A percentile compares a stretch with the other conserved stretches of the same genome.
Conservation (phyloP, 305 asterid genomes). For the Fraxinus platypoda region DNA sequence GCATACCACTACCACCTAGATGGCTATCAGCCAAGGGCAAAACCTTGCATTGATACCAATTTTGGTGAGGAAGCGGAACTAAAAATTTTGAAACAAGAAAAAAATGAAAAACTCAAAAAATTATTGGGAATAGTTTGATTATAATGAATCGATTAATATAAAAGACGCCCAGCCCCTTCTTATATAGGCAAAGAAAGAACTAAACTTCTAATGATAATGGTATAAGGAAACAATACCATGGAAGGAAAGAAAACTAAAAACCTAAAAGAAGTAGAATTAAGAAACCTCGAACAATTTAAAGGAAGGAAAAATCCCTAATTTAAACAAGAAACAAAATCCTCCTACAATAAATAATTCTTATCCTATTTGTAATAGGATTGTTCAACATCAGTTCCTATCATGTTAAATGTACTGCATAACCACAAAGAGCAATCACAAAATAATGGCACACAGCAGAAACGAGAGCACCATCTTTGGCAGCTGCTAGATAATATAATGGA, state of each 20-base stretch:
- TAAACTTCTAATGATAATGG: background rate
- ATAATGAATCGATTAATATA: background rate
- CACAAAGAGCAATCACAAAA: background rate
- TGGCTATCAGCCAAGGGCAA: background rate
- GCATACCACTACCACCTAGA: background rate
- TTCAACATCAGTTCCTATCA: background rate
- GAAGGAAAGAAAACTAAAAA: background rate
- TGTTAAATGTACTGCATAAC: background rate
- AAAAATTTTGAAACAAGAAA: background rate
- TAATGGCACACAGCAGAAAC: background rate
- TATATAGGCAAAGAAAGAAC: background rate
- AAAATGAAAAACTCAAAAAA: background rate
- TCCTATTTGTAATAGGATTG: conserved; percentile 8
- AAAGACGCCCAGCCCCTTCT: background rate
- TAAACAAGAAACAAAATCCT: background rate
- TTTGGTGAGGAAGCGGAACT: background rate
- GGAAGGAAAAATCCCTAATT: background rate
- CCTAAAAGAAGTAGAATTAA: background rate
- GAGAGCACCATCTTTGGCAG: background rate
- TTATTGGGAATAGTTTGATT: background rate
- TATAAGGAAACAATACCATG: background rate
- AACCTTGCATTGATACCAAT: background rate
- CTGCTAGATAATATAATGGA: background rate
- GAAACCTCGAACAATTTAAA: background rate
- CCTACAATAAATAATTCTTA: background rate